phyloP scores from a whole-genome alignment of 768 basidiomycete species.

The Mycena galericulata region DNA sequence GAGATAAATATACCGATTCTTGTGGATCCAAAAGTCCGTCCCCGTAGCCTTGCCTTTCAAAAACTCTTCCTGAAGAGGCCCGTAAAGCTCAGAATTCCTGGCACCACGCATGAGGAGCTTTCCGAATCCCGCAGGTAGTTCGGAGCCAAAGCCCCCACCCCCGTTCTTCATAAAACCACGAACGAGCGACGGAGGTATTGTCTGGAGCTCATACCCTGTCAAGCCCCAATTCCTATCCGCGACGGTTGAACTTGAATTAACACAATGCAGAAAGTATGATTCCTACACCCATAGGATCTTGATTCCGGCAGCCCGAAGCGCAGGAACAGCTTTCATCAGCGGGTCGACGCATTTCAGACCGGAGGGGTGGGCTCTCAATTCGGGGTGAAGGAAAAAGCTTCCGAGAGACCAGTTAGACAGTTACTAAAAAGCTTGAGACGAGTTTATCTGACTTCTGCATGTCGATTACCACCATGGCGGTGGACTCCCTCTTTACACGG shows the following conservation, averaged over 20 bases:
- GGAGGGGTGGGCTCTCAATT: conserved; percentile 63
- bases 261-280: conserved; percentile 10
- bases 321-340: conserved; percentile 59
- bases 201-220: conserved; percentile 71
- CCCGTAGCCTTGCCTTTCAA: conserved; percentile 63
- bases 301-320: conserved; percentile 60
- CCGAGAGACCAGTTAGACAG: conserved; percentile 17
- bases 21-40: conserved; percentile 80
- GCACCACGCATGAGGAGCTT: conserved; percentile 68
- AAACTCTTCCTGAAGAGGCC: conserved; percentile 69
- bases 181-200: conserved; percentile 70
- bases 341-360: conserved; percentile 71
- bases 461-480: conserved; percentile 73
- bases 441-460: conserved; percentile 72
- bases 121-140: conserved; percentile 66
- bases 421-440: conserved; percentile 27
- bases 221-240: conserved; percentile 74
- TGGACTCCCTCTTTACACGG: conserved; percentile 60
- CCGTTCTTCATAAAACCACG: conserved; percentile 65
- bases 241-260: conserved; percentile 4
- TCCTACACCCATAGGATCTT: conserved; percentile 76
- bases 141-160: conserved; percentile 64
- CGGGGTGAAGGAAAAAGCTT: conserved; percentile 76
- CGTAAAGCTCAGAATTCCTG: conserved; percentile 71
- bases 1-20: conserved; percentile 61